A percentile compares a stretch with the other conserved stretches of the same genome.
Conservation (phyloP, 495 filamentous ascomycete genomes). For the Aspergillus carlsbadensis region DNA sequence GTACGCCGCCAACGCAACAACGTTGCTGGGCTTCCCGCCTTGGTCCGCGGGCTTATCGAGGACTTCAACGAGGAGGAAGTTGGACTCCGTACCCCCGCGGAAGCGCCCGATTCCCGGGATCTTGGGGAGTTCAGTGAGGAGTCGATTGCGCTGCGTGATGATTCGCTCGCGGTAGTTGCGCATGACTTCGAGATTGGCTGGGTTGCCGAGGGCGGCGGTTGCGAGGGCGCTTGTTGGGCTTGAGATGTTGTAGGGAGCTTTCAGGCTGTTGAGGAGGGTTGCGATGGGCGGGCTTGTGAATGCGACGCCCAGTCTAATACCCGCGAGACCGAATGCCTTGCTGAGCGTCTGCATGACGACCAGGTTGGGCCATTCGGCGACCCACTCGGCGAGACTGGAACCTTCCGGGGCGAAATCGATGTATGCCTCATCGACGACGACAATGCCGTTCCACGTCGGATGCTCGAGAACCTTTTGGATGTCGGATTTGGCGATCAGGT, state of each 20-base stretch:
- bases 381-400: conserved; percentile 87
- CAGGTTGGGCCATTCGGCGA: conserved; percentile 89
- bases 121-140: conserved; percentile 70
- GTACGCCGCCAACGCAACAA: conserved; percentile 73
- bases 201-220: conserved; percentile 59
- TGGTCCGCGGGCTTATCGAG: conserved; percentile 56
- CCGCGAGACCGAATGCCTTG: conserved; percentile 94
- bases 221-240: conserved; percentile 84
- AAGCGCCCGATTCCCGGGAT: conserved; percentile 79
- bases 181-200: conserved; percentile 70
- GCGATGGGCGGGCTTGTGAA: conserved; percentile 69
- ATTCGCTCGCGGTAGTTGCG: conserved; percentile 62
- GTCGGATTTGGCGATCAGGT: conserved; percentile 72
- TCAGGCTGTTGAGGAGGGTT: conserved; percentile 79
- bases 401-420: conserved; percentile 86
- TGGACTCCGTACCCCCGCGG: conserved; percentile 74
- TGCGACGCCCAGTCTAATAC: conserved; percentile 76
- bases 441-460: conserved; percentile 91
- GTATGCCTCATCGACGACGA: conserved; percentile 94
- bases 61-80: conserved; percentile 90
- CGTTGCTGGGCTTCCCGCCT: conserved; percentile 73
- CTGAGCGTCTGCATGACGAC: conserved; percentile 97
- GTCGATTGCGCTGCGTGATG: conserved; percentile 69
- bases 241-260: conserved; percentile 94
- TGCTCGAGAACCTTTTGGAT: conserved; percentile 74